These are phyloP conservation scores for Chenopodium album DNA, from an alignment of 148 eudicot genomes.

Conservation along the genomic window DNA sequence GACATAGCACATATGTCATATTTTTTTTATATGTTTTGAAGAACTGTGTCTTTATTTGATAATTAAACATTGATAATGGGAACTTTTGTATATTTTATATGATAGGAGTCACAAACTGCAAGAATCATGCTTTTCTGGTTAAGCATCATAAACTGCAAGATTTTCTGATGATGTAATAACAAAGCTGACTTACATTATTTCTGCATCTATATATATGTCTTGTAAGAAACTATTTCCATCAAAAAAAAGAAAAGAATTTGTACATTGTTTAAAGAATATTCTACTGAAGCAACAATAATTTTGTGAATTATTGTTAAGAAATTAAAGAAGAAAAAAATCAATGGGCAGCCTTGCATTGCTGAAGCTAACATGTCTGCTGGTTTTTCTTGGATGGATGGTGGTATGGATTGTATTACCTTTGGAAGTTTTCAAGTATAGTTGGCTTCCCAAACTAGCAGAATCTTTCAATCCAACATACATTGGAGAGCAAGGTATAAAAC, in stretches of 20 bases:
- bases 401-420: constrained; percentile 64
- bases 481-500: constrained; percentile 47
- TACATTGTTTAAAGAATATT: background rate
- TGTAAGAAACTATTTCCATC: background rate
- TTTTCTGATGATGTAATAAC: background rate
- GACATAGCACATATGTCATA: background rate
- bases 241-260: background rate
- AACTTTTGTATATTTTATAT: background rate
- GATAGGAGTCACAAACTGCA: constrained; percentile 2
- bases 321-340: background rate
- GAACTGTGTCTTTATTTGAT: background rate
- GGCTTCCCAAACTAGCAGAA: constrained; percentile 42
- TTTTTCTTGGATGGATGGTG: constrained; percentile 54
- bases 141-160: background rate
- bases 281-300: no score
- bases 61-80: background rate
- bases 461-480: constrained; percentile 51
- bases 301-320: no score
- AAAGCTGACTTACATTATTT: background rate
- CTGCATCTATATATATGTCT: background rate
- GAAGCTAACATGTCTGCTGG: constrained; percentile 34
- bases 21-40: no score
- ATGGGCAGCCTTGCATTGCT: constrained; percentile 28
- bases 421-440: constrained; percentile 41
- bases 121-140: constrained; percentile 5